Evolutionary conservation across 305 asterid genomes (phyloP).

Genomic region (Striga hermonthica): DNA sequence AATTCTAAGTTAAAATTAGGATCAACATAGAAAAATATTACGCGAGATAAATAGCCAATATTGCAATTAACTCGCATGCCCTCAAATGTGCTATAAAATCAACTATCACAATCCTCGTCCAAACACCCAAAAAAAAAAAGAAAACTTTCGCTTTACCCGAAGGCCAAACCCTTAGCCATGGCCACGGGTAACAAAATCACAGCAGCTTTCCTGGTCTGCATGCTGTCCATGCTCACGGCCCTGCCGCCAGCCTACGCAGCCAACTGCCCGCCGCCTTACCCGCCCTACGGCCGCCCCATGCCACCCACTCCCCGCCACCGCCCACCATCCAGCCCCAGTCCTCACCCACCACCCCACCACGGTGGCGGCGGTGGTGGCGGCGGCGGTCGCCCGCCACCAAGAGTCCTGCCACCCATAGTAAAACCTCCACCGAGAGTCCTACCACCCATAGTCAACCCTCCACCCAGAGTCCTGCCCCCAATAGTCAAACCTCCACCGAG

Average conservation of each 20-base stretch:
- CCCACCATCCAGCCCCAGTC: slow-evolving; percentile 31
- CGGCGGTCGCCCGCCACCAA: no score
- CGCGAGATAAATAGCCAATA: not conserved
- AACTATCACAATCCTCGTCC: slow-evolving; percentile 2
- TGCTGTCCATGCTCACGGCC: slow-evolving; percentile 51
- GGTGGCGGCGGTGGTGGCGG: slow-evolving; percentile 40
- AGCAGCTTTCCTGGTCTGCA: slow-evolving; percentile 49
- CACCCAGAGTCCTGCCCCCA: not conserved
- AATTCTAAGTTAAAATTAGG: no score
- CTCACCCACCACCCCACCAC: slow-evolving; percentile 35
- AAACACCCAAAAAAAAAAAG: slow-evolving; percentile 1
- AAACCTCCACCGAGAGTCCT: no score
- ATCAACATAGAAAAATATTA: not conserved
- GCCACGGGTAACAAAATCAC: slow-evolving; percentile 46
- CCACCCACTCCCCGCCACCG: slow-evolving; percentile 42
- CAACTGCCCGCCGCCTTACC: slow-evolving; percentile 49
- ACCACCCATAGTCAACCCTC: not conserved
- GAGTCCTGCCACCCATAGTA: no score
- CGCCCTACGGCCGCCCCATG: slow-evolving; percentile 52
- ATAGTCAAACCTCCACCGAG: slow-evolving; percentile 27
- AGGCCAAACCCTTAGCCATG: slow-evolving; percentile 29
- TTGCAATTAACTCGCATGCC: slow-evolving; percentile 16
- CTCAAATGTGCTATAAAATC: slow-evolving; percentile 42
- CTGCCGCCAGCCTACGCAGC: slow-evolving; percentile 52
- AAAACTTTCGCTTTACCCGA: not conserved